Evolutionary conservation across 1,139 yeast species (phyloP), one percentile per base, ranked within the genome.

Genomic region (Diutina catenulata): DNA sequence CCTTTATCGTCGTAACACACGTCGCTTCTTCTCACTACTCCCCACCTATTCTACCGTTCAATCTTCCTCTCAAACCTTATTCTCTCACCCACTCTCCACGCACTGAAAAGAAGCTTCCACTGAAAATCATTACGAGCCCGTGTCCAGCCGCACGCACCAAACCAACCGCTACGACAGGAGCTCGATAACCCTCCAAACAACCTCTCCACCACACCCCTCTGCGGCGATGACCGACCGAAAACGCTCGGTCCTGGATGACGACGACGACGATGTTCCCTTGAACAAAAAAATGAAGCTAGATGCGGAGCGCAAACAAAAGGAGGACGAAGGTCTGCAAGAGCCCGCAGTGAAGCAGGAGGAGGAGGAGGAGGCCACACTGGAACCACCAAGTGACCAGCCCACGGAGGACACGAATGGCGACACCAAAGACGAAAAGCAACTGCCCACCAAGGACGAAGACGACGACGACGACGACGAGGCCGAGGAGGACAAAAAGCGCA

Each of bases 391-490:
- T 8, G 19, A 19, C 11, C 14, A 22, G 3, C 19, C 6, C 5
- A 14, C 11, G 16, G 16, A 13, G 28, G 16, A 13, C 16, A 14
- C 28, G 2, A 10, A 22, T n/a, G 15, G 14, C 5, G 35, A 21
- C 24, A n/a, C 20, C 18, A n/a, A 31, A 7, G 25, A 13, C 15
- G 27, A 25, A 11, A 6, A n/a, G 13, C 14, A 25, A 8, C 13
- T 10, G 13, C 13, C 27, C 5, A 25, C 13, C n/a, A 38, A 33
- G 11, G 65, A 62, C 1, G 67, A 57, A 3, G 62, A 60, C 5
- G 68, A 64, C 4, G 70, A 64, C 9, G 70, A 62, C 23, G 74
- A 65, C 22, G 73, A 64, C 13, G 76, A 68, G 38, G 77, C 70
- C 27, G 78, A 70, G 42, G 64, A 60, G 37, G 74, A 73, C 44